These are phyloP conservation scores for Cicer arietinum DNA, from an alignment of 306 rosid genomes.

Conservation along the genomic window DNA sequence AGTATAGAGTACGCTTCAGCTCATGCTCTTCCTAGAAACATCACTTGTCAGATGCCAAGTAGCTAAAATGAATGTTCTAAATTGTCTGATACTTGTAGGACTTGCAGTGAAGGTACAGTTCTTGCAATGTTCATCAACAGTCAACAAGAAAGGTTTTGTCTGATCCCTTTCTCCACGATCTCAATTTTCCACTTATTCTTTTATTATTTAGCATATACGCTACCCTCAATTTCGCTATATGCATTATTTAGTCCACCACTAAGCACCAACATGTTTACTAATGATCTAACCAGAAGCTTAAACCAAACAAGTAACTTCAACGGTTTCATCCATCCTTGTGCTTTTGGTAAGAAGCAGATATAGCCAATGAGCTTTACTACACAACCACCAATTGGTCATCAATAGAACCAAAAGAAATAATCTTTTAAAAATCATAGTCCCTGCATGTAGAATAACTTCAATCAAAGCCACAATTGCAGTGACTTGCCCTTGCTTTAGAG, in stretches of 20 bases:
- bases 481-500: neutral
- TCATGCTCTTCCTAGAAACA: slow-evolving; percentile 33
- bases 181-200: slow-evolving; percentile 28
- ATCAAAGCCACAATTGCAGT: slow-evolving; percentile 1
- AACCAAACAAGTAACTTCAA: slow-evolving; percentile 8
- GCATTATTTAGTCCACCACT: slow-evolving; percentile 7
- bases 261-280: slow-evolving; percentile 8
- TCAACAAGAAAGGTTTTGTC: slow-evolving; percentile 29
- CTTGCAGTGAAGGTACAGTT: slow-evolving; percentile 30
- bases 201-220: slow-evolving; percentile 7
- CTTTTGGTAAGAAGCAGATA: slow-evolving; percentile 34
- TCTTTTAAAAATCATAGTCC: no score
- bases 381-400: no score
- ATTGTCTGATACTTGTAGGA: slow-evolving; percentile 13
- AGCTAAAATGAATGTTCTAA: slow-evolving; percentile 31
- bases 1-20: slow-evolving; percentile 31
- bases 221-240: slow-evolving; percentile 1
- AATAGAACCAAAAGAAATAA: no score
- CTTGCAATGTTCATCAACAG: neutral
- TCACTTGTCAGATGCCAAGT: slow-evolving; percentile 31
- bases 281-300: slow-evolving; percentile 13
- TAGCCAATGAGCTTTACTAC: slow-evolving; percentile 7
- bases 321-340: slow-evolving; percentile 21
- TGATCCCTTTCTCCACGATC: slow-evolving; percentile 28
- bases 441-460: neutral